Evolutionary conservation across 306 rosid species (phyloP).

Genomic region (Dalbergia oliveri): DNA sequence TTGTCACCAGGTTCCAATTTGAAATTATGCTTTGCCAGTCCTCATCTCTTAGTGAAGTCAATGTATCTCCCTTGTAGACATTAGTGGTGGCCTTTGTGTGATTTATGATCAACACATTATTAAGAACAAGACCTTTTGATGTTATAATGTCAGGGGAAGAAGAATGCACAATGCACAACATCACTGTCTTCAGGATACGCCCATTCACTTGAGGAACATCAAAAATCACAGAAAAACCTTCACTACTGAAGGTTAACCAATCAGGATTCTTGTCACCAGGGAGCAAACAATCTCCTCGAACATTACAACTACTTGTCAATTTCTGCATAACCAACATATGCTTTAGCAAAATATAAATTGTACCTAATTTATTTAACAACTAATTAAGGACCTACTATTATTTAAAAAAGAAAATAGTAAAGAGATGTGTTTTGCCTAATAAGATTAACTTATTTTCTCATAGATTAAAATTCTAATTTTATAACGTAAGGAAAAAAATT

Average conservation of each 20-base stretch:
- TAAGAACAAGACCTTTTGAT: no score
- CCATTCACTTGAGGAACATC: constrained; percentile 9
- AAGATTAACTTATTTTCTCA: no score
- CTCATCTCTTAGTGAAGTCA: no score
- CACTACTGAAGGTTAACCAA: background rate
- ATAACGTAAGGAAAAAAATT: no score
- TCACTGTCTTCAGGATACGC: background rate
- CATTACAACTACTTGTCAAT: background rate
- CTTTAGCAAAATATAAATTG: background rate
- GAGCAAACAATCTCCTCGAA: background rate
- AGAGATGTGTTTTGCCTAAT: background rate
- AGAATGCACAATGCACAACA: background rate
- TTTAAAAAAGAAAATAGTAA: no score
- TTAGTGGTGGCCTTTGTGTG: no score
- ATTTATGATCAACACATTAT: no score
- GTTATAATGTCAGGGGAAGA: background rate
- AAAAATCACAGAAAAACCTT: background rate
- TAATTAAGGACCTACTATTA: background rate
- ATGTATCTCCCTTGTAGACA: no score
- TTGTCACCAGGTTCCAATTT: no score
- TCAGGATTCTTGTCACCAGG: background rate
- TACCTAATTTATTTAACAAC: background rate
- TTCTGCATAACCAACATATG: background rate
- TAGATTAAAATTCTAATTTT: no score
- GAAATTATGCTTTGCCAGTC: no score